phyloP scores from a whole-genome alignment of 148 eudicot genomes.

The Rhododendron kiyosumense region DNA sequence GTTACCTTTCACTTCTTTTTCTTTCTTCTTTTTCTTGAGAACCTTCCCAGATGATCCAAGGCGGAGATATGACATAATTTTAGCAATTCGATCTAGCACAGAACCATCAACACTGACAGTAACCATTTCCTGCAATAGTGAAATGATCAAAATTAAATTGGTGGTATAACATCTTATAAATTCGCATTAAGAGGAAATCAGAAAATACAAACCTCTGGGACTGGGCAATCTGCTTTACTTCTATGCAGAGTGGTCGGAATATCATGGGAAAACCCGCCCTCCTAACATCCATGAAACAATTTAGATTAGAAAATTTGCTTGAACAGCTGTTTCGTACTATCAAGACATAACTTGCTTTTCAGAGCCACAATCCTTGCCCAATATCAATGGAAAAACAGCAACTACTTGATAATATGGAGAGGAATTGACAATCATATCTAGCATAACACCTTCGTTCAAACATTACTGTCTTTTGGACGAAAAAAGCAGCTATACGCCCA shows the following conservation, averaged over 20 bases:
- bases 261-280: slow-evolving; percentile 77
- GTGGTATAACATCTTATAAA: background rate
- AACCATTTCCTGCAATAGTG: slow-evolving; percentile 78
- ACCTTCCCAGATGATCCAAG: slow-evolving; percentile 98
- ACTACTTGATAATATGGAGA: slow-evolving; percentile 1
- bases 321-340: background rate
- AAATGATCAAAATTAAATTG: slow-evolving; percentile 11
- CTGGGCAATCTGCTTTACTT: slow-evolving; percentile 98
- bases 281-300: slow-evolving; percentile 43
- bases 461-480: background rate
- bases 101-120: slow-evolving; percentile 96
- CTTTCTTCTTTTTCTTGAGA: slow-evolving; percentile 95
- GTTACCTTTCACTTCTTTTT: slow-evolving; percentile 77
- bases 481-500: background rate
- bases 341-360: background rate
- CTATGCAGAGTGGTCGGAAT: slow-evolving; percentile 95
- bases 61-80: slow-evolving; percentile 96
- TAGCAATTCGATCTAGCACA: slow-evolving; percentile 90
- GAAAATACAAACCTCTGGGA: slow-evolving; percentile 65
- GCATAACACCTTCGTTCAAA: background rate
- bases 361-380: background rate
- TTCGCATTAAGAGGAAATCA: background rate
- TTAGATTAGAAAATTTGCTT: background rate
- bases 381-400: background rate
- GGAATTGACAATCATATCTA: background rate